Evolutionary conservation across 2,329 filamentous ascomycete species (phyloP), one percentile per base, ranked within the genome.

Genomic region (Pyricularia sp.): DNA sequence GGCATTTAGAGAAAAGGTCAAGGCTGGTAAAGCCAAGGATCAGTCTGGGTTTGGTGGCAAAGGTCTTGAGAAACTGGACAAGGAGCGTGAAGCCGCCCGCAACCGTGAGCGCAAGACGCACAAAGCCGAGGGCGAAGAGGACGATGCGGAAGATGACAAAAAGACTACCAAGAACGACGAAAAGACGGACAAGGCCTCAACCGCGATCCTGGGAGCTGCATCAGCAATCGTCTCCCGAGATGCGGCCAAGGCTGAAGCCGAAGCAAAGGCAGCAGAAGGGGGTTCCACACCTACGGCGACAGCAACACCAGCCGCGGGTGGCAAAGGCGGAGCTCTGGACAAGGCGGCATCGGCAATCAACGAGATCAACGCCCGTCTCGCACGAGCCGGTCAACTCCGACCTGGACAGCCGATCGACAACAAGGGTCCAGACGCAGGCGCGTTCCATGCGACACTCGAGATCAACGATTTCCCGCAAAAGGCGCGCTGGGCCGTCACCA

Each of bases 401-500:
- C 91, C 92, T 4, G 95, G 95, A 17, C 94, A 97, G 71, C 93
- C 95, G 9, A 96, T 97, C 77, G 95, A 99, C 82, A 99, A 99
- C 82, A 97, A 97, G 79, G 95, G 95, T 0, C 95, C 95, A 0
- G 95, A 99, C 78, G 95, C 95, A 3, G 95, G 95, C 67, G 93
- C 94, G 0, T 99, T 93, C 85, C 95, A 99, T 78, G 94, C 95
- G 20, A 98, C 94, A 4, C 85, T 99, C 71, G 95, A 98, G 79
- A 99, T 99, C 86, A 99, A 99, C 79, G 95, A 99, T 80, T 98
- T 98, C 80, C 95, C 95, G 42, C 95, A 99, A 78, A 98, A 97
- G 84, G 95, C 95, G 72, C 88, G 95, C 74, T 99, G 95, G 95
- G 94, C 93, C 12, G 95, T 99, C 81, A 99, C 95, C 58, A 99